Evolutionary conservation across 129 eudicot species (phyloP).

Genomic region (Rutidosis leptorrhynchoides): DNA sequence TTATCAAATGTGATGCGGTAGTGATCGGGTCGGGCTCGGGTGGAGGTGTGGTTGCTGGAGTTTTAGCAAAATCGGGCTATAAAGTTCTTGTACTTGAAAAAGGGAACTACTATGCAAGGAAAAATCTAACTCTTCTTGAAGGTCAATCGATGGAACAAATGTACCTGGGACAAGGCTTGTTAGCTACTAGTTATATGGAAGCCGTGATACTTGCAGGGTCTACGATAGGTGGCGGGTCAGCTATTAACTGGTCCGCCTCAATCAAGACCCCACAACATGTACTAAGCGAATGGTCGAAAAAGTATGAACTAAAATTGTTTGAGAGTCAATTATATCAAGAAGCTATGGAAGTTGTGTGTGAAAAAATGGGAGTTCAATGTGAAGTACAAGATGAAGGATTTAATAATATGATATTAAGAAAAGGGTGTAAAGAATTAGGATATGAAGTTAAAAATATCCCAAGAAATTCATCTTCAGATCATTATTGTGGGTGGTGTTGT

Average conservation of each 20-base stretch:
- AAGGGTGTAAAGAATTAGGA: slow-evolving; percentile 67
- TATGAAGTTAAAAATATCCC: slow-evolving; percentile 50
- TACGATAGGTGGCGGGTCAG: slow-evolving; percentile 74
- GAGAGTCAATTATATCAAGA: slow-evolving; percentile 43
- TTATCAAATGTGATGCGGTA: slow-evolving; percentile 62
- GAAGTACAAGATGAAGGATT: slow-evolving; percentile 55
- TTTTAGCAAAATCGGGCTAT: slow-evolving; percentile 65
- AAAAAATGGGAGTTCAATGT: slow-evolving; percentile 59
- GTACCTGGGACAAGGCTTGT: slow-evolving; percentile 59
- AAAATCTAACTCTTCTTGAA: slow-evolving; percentile 58
- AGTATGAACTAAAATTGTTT: slow-evolving; percentile 44
- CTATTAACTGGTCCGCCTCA: slow-evolving; percentile 82
- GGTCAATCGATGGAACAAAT: slow-evolving; percentile 64
- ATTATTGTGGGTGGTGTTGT: slow-evolving; percentile 76
- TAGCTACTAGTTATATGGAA: slow-evolving; percentile 53
- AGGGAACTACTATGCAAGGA: slow-evolving; percentile 57
- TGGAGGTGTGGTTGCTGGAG: slow-evolving; percentile 73
- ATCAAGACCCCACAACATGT: slow-evolving; percentile 63
- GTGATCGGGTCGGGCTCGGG: slow-evolving; percentile 80
- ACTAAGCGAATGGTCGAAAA: slow-evolving; percentile 48
- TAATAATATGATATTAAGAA: slow-evolving; percentile 55
- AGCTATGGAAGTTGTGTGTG: slow-evolving; percentile 59
- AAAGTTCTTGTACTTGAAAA: slow-evolving; percentile 77
- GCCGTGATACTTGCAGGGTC: slow-evolving; percentile 58
- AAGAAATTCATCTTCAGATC: slow-evolving; percentile 50